phyloP scores from a whole-genome alignment of 768 basidiomycete genomes.

The Lyophyllum shimeji region DNA sequence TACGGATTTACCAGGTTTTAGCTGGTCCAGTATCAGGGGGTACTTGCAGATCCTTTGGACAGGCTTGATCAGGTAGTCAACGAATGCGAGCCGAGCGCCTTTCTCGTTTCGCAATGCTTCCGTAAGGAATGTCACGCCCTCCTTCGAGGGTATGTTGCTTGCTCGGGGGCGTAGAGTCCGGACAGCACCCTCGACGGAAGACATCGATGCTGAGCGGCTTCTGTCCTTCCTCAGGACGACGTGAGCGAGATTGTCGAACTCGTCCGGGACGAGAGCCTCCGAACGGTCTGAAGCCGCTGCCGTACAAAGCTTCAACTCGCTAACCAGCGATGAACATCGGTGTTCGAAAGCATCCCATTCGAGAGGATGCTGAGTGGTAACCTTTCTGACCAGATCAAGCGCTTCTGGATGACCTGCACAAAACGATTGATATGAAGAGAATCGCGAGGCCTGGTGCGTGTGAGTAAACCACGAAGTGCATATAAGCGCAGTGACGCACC shows the following conservation, averaged over 20 bases:
- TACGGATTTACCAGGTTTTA: slow-evolving; percentile 40
- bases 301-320: slow-evolving; percentile 32
- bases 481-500: slow-evolving; percentile 32
- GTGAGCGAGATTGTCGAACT: slow-evolving; percentile 9
- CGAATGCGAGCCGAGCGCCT: slow-evolving; percentile 52
- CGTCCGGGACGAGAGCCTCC: slow-evolving; percentile 21
- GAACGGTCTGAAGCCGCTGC: slow-evolving; percentile 17
- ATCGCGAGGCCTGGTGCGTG: slow-evolving; percentile 59
- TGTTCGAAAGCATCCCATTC: slow-evolving; percentile 89
- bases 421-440: slow-evolving; percentile 80
- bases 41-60: slow-evolving; percentile 96
- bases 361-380: slow-evolving; percentile 56
- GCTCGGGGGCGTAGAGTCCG: slow-evolving; percentile 35
- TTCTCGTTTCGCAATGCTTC: slow-evolving; percentile 27
- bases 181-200: slow-evolving; percentile 48
- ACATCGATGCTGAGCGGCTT: slow-evolving; percentile 48
- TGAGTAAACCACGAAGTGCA: slow-evolving; percentile 5
- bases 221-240: slow-evolving; percentile 25
- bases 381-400: slow-evolving; percentile 66
- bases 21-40: slow-evolving; percentile 81
- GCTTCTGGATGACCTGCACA: slow-evolving; percentile 88
- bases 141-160: slow-evolving; percentile 32
- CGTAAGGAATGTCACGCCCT: slow-evolving; percentile 22
- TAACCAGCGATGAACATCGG: slow-evolving; percentile 60
- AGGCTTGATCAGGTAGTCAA: slow-evolving; percentile 97